Evolutionary conservation across 345 rosid genomes (phyloP), one percentile per base, ranked within the genome.

Genomic region (Citrus australasica): DNA sequence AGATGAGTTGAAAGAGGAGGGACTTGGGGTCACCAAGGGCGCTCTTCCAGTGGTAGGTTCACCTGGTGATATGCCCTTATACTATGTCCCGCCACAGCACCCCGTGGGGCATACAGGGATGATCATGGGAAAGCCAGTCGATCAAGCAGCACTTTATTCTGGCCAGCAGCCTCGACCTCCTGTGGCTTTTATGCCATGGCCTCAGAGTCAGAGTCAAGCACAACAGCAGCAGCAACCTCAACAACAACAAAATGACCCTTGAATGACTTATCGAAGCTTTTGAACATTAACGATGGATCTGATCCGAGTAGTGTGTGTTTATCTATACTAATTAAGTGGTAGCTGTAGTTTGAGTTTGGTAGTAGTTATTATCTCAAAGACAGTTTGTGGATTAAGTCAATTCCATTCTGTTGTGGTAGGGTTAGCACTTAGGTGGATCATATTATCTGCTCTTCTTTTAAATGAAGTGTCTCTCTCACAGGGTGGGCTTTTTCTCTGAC

Each of bases 1-100:
- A 76, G 91, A 88, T 69, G 90, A 88, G 60, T 35, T 86, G 67
- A 88, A 88, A 85, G 89, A 86, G 79, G 91, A 86, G 60, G 91
- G 85, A 9, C 86, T 85, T 66, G 91, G 90, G 37, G 84, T 86
- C 37, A 83, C 88, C 5, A 85, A 85, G 78, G 85, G 77, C 21
- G 75, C 87, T 67, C 71, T 85, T 25, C 88, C 89, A 37, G 64
- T 73, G 4, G 89, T 59, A 8, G 88, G 80, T 73, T 83, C 91
- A 10, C 84, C 87, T 59, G 76, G 83, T 48, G 87, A 82, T 25
- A 61, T 82, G 21, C 88, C 89, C 9, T 85, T 82, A 78, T 86
- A 85, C 77, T 86, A 81, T 78, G 77, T 76, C 8, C 84, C 74
- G 2, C 78, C 88, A 9, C 84, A 77, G 79, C 91, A 84, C 68